A percentile compares a stretch with the other conserved stretches of the same genome.
These are phyloP conservation scores for Heteromeles arbutifolia DNA, from an alignment of 306 rosid genomes.

Conservation along the genomic window DNA sequence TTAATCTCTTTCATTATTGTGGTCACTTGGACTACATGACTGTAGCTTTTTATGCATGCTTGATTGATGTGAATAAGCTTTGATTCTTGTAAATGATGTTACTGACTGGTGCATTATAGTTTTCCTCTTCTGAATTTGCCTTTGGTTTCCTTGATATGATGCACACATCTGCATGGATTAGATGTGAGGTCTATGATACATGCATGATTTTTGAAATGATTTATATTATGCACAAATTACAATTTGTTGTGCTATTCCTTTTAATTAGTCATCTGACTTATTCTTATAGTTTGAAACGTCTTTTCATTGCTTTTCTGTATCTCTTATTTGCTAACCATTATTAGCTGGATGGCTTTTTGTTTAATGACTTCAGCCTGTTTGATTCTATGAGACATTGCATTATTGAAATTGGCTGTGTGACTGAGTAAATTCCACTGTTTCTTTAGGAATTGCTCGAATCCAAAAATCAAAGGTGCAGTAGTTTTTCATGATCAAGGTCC, in stretches of 20 bases:
- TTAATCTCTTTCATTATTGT: neutral
- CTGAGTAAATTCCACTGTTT: conserved; percentile 21
- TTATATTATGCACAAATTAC: neutral
- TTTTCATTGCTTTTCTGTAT: neutral
- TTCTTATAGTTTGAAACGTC: neutral
- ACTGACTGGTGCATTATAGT: neutral
- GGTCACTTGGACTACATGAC: neutral
- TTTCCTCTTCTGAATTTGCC: neutral
- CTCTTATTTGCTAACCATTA: neutral
- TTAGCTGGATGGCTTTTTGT: neutral
- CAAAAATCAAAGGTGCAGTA: conserved; percentile 84
- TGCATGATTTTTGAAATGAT: neutral
- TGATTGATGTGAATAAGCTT: neutral
- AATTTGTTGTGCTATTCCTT: neutral
- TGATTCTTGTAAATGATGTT: neutral
- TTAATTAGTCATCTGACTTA: conserved; percentile 12
- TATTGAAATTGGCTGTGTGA: neutral
- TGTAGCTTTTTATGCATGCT: neutral
- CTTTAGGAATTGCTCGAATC: conserved; percentile 73
- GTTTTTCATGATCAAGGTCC: conserved; percentile 91
- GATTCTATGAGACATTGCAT: neutral
- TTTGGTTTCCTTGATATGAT: neutral
- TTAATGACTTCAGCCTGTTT: neutral
- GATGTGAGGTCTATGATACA: neutral
- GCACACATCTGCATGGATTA: neutral